Conservation (phyloP, 306 rosid species). For the Chamaecrista fasciculata region DNA sequence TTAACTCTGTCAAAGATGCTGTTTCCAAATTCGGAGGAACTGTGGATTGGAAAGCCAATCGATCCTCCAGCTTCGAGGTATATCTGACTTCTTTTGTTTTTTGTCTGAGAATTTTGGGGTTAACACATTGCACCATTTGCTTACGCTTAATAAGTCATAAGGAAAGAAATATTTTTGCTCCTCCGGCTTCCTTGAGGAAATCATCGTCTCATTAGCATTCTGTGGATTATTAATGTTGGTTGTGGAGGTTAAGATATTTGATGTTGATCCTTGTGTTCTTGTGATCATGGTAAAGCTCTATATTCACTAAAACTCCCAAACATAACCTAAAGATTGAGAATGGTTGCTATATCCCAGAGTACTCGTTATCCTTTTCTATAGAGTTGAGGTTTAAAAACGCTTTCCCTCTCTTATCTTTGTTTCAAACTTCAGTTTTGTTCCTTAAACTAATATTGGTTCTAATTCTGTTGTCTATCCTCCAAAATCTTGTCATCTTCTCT, state of each 20-base stretch:
- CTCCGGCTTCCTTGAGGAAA: background rate
- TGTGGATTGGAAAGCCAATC: constrained; percentile 60
- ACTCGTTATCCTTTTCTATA: background rate
- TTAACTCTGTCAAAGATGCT: constrained; percentile 43
- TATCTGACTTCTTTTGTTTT: background rate
- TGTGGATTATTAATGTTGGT: background rate
- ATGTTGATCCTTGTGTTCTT: too few species aligned
- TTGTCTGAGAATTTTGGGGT: background rate
- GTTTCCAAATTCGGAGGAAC: constrained; percentile 62
- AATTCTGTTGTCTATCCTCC: too few species aligned
- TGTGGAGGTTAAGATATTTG: background rate
- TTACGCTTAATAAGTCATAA: background rate
- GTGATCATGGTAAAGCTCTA: too few species aligned
- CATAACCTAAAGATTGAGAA: background rate
- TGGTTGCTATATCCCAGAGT: background rate
- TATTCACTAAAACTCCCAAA: too few species aligned
- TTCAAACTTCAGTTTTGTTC: too few species aligned
- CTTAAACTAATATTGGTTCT: background rate
- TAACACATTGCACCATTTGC: background rate
- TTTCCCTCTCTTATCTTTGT: background rate
- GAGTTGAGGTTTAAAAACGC: background rate
- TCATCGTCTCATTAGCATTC: background rate
- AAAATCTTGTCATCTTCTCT: too few species aligned
- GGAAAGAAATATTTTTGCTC: background rate
- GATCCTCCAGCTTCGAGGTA: background rate